A percentile compares a stretch with the other conserved stretches of the same genome.
phyloP scores from a whole-genome alignment of 2,329 filamentous ascomycete genomes.

The Hymenoscyphus linearis region DNA sequence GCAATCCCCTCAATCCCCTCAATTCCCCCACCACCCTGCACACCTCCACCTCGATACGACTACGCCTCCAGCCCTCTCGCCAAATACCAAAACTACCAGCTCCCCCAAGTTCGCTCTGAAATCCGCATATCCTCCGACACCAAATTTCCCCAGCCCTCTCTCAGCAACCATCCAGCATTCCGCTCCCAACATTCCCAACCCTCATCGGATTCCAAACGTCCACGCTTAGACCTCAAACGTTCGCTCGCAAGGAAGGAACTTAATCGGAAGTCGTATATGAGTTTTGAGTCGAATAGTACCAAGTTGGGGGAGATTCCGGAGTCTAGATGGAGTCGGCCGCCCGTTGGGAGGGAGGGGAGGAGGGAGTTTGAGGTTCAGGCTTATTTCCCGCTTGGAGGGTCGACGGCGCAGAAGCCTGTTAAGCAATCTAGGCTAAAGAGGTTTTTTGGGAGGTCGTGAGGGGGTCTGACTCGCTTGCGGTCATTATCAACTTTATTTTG shows the following conservation, averaged over 20 bases:
- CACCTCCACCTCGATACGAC: neutral
- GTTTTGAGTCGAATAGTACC: conserved; percentile 40
- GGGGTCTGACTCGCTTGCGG: neutral
- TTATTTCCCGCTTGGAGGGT: conserved; percentile 21
- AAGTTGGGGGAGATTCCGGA: conserved; percentile 41
- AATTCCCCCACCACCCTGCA: neutral
- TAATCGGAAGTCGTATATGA: conserved; percentile 31
- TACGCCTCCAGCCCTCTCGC: neutral
- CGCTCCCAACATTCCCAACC: no score
- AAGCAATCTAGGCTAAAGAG: conserved; percentile 21
- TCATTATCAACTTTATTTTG: neutral
- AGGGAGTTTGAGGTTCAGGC: conserved; percentile 18
- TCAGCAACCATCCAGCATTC: no score
- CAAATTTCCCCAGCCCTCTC: no score
- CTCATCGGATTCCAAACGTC: neutral
- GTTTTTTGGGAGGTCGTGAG: conserved; percentile 18
- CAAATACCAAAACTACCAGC: neutral
- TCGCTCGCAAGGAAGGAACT: neutral
- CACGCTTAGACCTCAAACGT: neutral
- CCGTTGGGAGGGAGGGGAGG: neutral
- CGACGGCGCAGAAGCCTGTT: conserved; percentile 16
- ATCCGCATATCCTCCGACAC: neutral
- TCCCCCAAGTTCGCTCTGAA: neutral
- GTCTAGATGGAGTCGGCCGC: conserved; percentile 12
- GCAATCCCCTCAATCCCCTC: neutral